Evolutionary conservation across 2,329 filamentous ascomycete species (phyloP), one percentile per base, ranked within the genome.

Genomic region (Sphaerostilbella broomeana): DNA sequence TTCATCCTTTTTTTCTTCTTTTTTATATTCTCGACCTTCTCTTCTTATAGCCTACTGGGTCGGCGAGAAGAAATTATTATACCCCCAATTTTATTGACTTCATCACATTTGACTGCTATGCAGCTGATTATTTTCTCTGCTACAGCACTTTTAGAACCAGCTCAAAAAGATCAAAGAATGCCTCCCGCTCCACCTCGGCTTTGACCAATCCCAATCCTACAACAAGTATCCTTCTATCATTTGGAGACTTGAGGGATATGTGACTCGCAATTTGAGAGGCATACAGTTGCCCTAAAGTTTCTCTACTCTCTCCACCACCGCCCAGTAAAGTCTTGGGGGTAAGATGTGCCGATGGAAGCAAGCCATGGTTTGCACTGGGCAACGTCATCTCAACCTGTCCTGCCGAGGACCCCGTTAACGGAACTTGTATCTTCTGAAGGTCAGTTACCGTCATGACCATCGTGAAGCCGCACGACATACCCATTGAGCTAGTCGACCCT

Each of bases 401-500:
- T n/a, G 79, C 69, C 3, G 81, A 78, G 0, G 81, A 73, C 19
- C 76, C 72, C n/a, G 77, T 74, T 16, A 94, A 73, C 0, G 86
- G 84, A 1, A 94, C 84, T 67, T 92, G 84, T 15, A 88, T 74
- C 83, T 88, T 28, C 24, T 6, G 3, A 4, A 17, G 31, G 13
- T 28, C 31, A 25, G 20, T 13, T 13, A 6, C 11, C 2, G 17
- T 3, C 11, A 9, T 1, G 8, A 0, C 5, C 2, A 7, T 7
- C 15, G 19, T 15, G 25, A 9, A n/a, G n/a, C n/a, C n/a, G n/a
- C n/a, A 11, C 15, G 19, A 58, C 67, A 38, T 69, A 95, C 88
- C 92, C 92, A 98, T 71, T 97, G 92, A 15, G 86, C 84, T 32
- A 97, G 66, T 43, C 82, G 77, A 6, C 89, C 90, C 45, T 82